These are phyloP conservation scores for Collybia mongolica DNA, from an alignment of 768 basidiomycete species.

Conservation along the genomic window DNA sequence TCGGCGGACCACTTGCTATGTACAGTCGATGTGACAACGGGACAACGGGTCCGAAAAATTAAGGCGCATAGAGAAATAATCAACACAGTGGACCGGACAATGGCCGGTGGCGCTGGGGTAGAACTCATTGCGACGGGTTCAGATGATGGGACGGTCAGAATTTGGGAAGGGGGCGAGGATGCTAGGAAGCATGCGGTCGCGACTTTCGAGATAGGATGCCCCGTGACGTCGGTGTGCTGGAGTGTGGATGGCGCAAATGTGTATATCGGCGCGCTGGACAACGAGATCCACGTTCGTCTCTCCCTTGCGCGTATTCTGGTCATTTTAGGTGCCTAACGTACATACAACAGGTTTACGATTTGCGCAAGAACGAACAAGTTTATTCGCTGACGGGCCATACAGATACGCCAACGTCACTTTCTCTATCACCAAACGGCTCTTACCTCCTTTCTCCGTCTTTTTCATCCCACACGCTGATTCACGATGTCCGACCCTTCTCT, in stretches of 20 bases:
- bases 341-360: conserved; percentile 74
- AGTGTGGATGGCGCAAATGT: conserved; percentile 86
- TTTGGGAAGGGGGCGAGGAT: conserved; percentile 90
- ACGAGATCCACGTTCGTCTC: conserved; percentile 85
- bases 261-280: conserved; percentile 93
- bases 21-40: conserved; percentile 79
- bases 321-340: conserved; percentile 4
- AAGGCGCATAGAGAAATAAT: conserved; percentile 90
- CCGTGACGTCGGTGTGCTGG: conserved; percentile 92
- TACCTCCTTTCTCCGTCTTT: conserved; percentile 90
- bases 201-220: conserved; percentile 83
- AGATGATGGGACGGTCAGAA: conserved; percentile 88
- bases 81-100: conserved; percentile 84
- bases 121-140: conserved; percentile 87
- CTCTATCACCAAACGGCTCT: conserved; percentile 84
- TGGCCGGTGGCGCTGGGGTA: conserved; percentile 78
- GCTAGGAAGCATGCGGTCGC: conserved; percentile 71
- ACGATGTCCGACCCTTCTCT: conserved; percentile 94
- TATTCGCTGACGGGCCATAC: conserved; percentile 82
- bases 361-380: conserved; percentile 81
- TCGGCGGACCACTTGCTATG: conserved; percentile 86
- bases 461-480: conserved; percentile 85
- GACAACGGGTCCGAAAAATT: conserved; percentile 77
- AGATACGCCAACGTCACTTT: conserved; percentile 92
- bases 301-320: conserved; percentile 5